Evolutionary conservation across 2,329 filamentous ascomycete genomes (phyloP).

Genomic region (Trichoderma harzianum): DNA sequence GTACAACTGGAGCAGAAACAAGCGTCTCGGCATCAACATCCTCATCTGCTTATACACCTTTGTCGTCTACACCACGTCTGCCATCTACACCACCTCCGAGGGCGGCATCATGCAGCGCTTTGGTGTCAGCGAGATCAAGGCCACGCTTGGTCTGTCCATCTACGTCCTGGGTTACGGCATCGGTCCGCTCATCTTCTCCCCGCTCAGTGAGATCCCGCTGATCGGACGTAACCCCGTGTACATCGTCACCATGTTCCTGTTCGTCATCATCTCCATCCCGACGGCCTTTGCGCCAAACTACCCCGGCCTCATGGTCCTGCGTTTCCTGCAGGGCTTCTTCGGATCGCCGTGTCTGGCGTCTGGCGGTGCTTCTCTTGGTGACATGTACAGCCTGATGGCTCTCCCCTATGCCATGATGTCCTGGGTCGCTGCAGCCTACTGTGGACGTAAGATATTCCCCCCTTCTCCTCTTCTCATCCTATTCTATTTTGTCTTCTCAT

Average conservation of each 20-base stretch:
- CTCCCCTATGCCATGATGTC: slow-evolving; percentile 57
- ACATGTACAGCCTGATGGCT: slow-evolving; percentile 53
- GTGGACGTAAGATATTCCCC: slow-evolving; percentile 36
- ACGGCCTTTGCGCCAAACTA: slow-evolving; percentile 62
- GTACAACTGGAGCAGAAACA: slow-evolving; percentile 49
- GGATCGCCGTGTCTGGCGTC: slow-evolving; percentile 63
- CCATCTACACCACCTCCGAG: slow-evolving; percentile 47
- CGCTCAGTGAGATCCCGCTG: slow-evolving; percentile 62
- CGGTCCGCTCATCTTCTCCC: slow-evolving; percentile 63
- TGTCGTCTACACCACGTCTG: slow-evolving; percentile 51
- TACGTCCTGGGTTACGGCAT: slow-evolving; percentile 63
- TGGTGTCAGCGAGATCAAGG: slow-evolving; percentile 47
- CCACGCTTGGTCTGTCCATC: slow-evolving; percentile 57
- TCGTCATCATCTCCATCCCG: slow-evolving; percentile 64
- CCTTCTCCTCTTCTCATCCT: neutral
- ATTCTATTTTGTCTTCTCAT: neutral
- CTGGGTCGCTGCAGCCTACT: slow-evolving; percentile 55
- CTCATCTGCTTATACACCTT: slow-evolving; percentile 58
- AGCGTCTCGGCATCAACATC: slow-evolving; percentile 40
- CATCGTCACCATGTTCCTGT: slow-evolving; percentile 63
- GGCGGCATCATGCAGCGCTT: slow-evolving; percentile 51
- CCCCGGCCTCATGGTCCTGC: slow-evolving; percentile 58
- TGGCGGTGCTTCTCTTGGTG: slow-evolving; percentile 49
- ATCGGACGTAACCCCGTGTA: slow-evolving; percentile 68
- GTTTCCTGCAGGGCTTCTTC: slow-evolving; percentile 65